phyloP scores from a whole-genome alignment of 2,329 filamentous ascomycete species.

The Fusarium metavorans region DNA sequence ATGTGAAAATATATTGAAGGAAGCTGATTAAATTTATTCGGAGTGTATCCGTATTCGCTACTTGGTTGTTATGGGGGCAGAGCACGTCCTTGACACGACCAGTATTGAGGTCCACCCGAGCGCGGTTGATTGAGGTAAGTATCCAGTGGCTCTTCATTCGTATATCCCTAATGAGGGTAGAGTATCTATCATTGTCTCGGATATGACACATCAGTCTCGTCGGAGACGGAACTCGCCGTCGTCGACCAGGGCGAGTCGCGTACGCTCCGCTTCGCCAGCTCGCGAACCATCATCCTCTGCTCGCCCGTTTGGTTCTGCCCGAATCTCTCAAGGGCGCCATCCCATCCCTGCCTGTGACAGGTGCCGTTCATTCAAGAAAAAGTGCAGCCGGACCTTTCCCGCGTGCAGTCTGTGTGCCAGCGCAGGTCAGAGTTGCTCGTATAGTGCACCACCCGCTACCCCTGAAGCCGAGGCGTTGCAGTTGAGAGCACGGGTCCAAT shows the following conservation, averaged over 20 bases:
- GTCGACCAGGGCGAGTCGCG: not conserved
- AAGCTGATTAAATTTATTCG: not conserved
- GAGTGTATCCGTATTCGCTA: not conserved
- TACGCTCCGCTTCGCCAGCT: not conserved
- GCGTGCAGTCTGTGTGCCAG: conserved; percentile 51
- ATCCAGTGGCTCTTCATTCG: not conserved
- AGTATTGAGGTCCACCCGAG: not conserved
- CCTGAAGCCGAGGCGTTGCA: conserved; percentile 17
- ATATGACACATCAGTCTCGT: not conserved
- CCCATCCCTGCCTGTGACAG: conserved; percentile 48
- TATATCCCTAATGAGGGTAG: not conserved
- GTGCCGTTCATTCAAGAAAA: conserved; percentile 56
- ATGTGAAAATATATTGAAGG: not conserved
- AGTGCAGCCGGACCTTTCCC: conserved; percentile 53
- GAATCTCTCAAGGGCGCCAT: not conserved
- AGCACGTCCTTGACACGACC: not conserved
- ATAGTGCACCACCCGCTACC: conserved; percentile 41
- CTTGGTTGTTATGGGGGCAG: not conserved
- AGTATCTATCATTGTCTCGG: not conserved
- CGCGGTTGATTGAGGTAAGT: not conserved
- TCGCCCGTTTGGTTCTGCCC: not conserved
- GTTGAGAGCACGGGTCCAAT: not conserved
- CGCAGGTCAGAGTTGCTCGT: conserved; percentile 50
- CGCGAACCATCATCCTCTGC: not conserved
- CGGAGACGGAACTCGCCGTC: not conserved